phyloP scores from a whole-genome alignment of 371 early-diverging fungal species.

The Apophysomyces ossiformis region DNA sequence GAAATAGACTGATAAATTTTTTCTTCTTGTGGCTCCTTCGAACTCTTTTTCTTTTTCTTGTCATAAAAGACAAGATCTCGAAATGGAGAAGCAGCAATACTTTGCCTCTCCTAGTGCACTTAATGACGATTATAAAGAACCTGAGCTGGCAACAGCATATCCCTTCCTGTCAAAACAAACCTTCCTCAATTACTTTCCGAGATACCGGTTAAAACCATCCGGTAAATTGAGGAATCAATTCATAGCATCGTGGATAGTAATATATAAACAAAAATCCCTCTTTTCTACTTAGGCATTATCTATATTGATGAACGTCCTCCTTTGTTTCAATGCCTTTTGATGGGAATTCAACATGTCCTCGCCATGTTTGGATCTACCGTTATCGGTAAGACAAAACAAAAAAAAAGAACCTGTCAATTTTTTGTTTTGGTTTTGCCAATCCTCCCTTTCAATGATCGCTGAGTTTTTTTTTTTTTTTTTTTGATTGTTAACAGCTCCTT shows the following conservation, averaged over 20 bases:
- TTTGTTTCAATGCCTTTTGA: slow-evolving; percentile 37
- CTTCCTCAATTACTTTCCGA: slow-evolving; percentile 34
- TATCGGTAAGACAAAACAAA: slow-evolving; percentile 29
- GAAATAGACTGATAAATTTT: not conserved
- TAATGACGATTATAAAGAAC: slow-evolving; percentile 6
- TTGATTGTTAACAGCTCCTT: slow-evolving; percentile 31
- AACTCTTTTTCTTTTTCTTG: slow-evolving; percentile 4
- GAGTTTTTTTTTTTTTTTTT: not conserved
- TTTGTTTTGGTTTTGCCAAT: not conserved
- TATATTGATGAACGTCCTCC: slow-evolving; percentile 56
- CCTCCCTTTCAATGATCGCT: not conserved
- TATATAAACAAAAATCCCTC: not conserved
- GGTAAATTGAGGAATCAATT: slow-evolving; percentile 1
- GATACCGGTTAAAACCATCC: slow-evolving; percentile 33
- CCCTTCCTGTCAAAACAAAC: slow-evolving; percentile 11
- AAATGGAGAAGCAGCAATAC: slow-evolving; percentile 5
- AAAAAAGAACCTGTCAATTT: not conserved
- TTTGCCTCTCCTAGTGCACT: not conserved
- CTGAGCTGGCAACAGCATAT: slow-evolving; percentile 3
- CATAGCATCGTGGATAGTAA: not conserved
- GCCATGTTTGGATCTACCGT: slow-evolving; percentile 69
- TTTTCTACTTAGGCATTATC: slow-evolving; percentile 35
- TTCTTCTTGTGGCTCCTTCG: not conserved
- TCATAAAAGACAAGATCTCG: slow-evolving; percentile 7
- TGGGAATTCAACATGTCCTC: slow-evolving; percentile 61